Conservation (phyloP, 2,329 filamentous ascomycete genomes). For the Fusarium tanahbumbuense region DNA sequence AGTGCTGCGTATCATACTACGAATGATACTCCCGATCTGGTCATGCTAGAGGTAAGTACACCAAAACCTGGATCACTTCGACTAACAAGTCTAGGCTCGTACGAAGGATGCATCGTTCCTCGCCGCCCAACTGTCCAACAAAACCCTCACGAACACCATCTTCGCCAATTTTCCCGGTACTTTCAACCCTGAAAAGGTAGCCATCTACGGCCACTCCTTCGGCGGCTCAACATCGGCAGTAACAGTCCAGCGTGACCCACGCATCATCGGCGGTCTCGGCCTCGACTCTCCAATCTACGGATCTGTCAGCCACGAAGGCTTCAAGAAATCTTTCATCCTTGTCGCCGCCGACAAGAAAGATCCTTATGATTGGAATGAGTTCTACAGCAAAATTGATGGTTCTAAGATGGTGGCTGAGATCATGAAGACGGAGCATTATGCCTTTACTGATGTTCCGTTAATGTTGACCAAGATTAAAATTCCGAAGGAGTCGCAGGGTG, state of each 20-base stretch:
- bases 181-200: slow-evolving; percentile 7
- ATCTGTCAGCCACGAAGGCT: slow-evolving; percentile 35
- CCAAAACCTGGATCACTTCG: no score
- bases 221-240: slow-evolving; percentile 38
- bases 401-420: slow-evolving; percentile 24
- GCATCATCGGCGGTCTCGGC: slow-evolving; percentile 49
- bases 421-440: not conserved
- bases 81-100: not conserved
- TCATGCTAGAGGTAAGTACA: slow-evolving; percentile 15
- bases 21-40: not conserved
- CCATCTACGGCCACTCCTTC: slow-evolving; percentile 27
- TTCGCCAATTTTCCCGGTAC: slow-evolving; percentile 20
- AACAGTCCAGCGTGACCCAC: slow-evolving; percentile 47
- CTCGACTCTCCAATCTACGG: slow-evolving; percentile 29
- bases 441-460: slow-evolving; percentile 22
- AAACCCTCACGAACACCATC: slow-evolving; percentile 6
- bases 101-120: slow-evolving; percentile 18
- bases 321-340: slow-evolving; percentile 35
- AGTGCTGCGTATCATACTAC: slow-evolving; percentile 30
- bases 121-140: slow-evolving; percentile 41
- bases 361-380: not conserved
- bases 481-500: not conserved
- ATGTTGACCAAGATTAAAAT: not conserved
- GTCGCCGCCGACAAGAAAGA: not conserved
- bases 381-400: slow-evolving; percentile 16